Percentiles rank a stretch among this genome's conserved stretches.
Evolutionary conservation across 768 basidiomycete genomes (phyloP).

Genomic region (Lentinula lateritia): DNA sequence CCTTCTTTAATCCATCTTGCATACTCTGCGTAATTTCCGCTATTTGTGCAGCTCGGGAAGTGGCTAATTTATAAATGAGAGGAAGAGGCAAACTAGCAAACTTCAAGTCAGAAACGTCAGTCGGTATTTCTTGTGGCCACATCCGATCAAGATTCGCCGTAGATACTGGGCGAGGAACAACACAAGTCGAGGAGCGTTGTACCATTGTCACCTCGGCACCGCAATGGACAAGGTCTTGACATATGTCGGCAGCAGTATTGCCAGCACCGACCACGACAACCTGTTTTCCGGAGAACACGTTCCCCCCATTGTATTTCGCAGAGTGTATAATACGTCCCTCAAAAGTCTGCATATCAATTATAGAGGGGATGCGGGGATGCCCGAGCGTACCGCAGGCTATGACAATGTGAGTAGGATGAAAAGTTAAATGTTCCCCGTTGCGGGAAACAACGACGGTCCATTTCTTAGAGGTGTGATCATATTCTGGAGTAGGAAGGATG

Average conservation of each 20-base stretch:
- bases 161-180: conserved; percentile 13
- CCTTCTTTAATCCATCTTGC: conserved; percentile 29
- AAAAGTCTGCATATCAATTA: conserved; percentile 22
- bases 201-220: conserved; percentile 36
- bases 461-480: conserved; percentile 21
- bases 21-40: conserved; percentile 19
- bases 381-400: conserved; percentile 33
- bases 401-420: conserved; percentile 22
- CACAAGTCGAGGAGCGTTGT: conserved; percentile 34
- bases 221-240: conserved; percentile 27
- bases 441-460: conserved; percentile 32
- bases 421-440: conserved; percentile 24
- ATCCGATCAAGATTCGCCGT: conserved; percentile 2
- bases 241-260: conserved; percentile 33
- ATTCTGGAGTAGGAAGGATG: conserved; percentile 24
- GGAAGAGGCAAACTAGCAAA: conserved; percentile 9
- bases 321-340: conserved; percentile 27
- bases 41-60: conserved; percentile 8
- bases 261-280: conserved; percentile 37
- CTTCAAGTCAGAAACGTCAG: conserved; percentile 19
- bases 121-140: conserved; percentile 15
- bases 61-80: conserved; percentile 8
- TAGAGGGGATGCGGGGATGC: conserved; percentile 23
- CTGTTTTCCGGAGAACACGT: conserved; percentile 24
- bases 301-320: conserved; percentile 18